Evolutionary conservation across 495 filamentous ascomycete genomes (phyloP).

Genomic region (Xylaria bambusicola): DNA sequence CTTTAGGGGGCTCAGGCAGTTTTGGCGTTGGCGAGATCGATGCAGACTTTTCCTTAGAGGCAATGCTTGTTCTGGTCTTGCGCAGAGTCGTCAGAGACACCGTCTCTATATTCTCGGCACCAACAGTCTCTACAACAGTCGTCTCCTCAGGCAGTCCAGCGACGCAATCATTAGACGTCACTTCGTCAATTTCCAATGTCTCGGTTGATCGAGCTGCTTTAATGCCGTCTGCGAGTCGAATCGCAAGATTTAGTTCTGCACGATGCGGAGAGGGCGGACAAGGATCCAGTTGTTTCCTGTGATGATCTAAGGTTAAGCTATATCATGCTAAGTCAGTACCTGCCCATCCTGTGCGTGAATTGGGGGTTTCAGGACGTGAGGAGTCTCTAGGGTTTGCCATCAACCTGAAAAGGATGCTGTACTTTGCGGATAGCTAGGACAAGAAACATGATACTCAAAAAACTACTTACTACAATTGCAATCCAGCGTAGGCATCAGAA

Average conservation of each 20-base stretch:
- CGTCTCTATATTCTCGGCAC: neutral
- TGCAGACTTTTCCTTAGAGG: neutral
- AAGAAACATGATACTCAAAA: slow-evolving; percentile 38
- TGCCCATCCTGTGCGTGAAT: too few relatives aligned
- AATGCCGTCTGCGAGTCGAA: slow-evolving; percentile 48
- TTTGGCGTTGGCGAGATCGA: neutral
- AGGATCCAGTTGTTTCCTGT: slow-evolving; percentile 64
- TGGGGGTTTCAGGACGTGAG: too few relatives aligned
- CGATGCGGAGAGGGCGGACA: slow-evolving; percentile 66
- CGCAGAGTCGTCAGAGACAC: neutral
- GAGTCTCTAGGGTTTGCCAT: too few relatives aligned
- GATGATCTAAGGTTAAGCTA: slow-evolving; percentile 60
- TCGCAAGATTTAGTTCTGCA: slow-evolving; percentile 66
- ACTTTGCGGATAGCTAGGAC: too few relatives aligned
- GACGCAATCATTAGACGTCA: too few relatives aligned
- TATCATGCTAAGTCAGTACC: too few relatives aligned
- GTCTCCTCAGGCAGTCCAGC: neutral
- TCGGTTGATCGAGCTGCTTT: slow-evolving; percentile 26
- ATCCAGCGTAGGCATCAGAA: slow-evolving; percentile 76
- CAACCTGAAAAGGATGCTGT: too few relatives aligned
- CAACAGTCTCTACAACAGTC: neutral
- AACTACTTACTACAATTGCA: slow-evolving; percentile 53
- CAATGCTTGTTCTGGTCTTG: neutral
- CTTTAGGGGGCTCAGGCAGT: slow-evolving; percentile 22
- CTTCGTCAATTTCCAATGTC: slow-evolving; percentile 9